Conservation (phyloP, 345 rosid species). For the Acer campestre region DNA sequence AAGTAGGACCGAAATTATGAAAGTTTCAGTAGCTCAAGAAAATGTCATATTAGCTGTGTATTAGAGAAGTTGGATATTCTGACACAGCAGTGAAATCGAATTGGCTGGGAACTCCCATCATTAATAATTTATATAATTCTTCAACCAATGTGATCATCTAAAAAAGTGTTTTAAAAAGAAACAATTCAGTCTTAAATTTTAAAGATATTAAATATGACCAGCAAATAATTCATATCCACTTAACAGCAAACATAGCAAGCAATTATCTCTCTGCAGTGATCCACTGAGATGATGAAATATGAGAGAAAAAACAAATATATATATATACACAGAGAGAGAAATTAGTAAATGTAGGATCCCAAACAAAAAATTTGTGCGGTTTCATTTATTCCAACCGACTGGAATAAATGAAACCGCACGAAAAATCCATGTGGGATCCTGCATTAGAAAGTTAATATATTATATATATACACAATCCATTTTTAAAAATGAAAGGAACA, state of each 20-base stretch:
- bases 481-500: background rate
- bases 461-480: no score
- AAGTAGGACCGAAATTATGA: background rate
- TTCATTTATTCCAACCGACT: no score
- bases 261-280: background rate
- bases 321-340: no score
- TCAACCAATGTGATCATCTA: slow-evolving; percentile 4
- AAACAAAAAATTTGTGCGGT: no score
- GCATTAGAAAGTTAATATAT: no score
- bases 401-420: no score
- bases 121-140: background rate
- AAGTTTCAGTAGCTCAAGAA: background rate
- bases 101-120: background rate
- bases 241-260: slow-evolving; percentile 2
- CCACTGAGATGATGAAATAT: background rate
- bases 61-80: background rate
- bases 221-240: background rate
- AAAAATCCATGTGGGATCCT: no score
- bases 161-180: background rate
- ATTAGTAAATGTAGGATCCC: no score
- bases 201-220: background rate
- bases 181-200: background rate
- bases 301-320: no score
- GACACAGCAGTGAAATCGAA: background rate
- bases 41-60: background rate